These are phyloP conservation scores for Lasiodiplodia citricola DNA, from an alignment of 2,329 filamentous ascomycete species.

Conservation along the genomic window DNA sequence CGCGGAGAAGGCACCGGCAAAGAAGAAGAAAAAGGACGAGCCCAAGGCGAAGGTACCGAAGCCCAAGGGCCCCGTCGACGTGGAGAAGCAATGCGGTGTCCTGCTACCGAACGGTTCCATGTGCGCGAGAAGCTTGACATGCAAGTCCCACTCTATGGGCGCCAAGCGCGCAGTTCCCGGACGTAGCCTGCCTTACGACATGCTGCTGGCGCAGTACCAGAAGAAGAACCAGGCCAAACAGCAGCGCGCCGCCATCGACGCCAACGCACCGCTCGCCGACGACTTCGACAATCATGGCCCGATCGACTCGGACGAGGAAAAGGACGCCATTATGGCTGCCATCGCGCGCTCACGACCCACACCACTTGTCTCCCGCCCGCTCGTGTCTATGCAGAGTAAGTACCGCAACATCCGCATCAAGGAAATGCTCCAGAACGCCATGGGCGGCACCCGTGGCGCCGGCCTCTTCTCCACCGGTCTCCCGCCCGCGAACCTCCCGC, in stretches of 20 bases:
- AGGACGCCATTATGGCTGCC: constrained; percentile 83
- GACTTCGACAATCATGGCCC: constrained; percentile 75
- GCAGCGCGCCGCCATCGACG: constrained; percentile 94
- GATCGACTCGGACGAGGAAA: constrained; percentile 94
- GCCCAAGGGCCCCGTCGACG: constrained; percentile 90
- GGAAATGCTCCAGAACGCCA: constrained; percentile 65
- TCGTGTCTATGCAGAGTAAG: constrained; percentile 57
- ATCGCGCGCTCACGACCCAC: constrained; percentile 75
- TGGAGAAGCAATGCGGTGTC: constrained; percentile 92
- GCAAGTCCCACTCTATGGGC: constrained; percentile 95
- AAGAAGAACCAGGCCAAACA: constrained; percentile 99
- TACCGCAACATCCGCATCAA: constrained; percentile 69
- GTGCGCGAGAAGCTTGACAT: constrained; percentile 87
- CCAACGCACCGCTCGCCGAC: constrained; percentile 87
- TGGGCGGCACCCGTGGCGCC: constrained; percentile 56
- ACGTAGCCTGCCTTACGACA: constrained; percentile 87
- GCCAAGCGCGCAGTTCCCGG: constrained; percentile 88
- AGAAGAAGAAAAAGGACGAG: constrained; percentile 95
- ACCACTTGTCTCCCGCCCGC: constrained; percentile 71
- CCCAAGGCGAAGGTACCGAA: constrained; percentile 83
- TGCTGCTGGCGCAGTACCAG: constrained; percentile 71
- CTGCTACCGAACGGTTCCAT: constrained; percentile 81
- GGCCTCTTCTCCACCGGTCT: constrained; percentile 45
- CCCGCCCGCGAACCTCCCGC: neutral
- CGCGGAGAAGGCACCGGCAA: constrained; percentile 74